Percentiles rank a stretch among this genome's conserved stretches.
Conservation (phyloP, 139 green algal genomes). For the Chlorella sp. region DNA sequence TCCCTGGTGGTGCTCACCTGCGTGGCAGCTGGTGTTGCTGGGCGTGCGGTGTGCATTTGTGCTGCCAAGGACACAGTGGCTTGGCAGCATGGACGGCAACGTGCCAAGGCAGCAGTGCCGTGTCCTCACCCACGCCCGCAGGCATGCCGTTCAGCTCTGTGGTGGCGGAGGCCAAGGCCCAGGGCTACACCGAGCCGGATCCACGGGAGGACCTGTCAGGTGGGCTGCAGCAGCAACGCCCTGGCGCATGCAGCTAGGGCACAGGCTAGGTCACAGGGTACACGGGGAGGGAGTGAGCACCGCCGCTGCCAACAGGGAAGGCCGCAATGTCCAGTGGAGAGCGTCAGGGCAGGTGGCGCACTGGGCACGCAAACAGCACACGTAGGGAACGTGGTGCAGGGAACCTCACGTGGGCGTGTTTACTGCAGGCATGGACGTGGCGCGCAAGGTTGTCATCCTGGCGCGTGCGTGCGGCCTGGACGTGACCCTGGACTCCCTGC, state of each 20-base stretch:
- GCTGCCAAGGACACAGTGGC: neutral
- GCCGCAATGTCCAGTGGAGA: too few relatives aligned
- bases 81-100: neutral
- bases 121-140: neutral
- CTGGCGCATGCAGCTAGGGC: too few relatives aligned
- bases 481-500: slow-evolving; percentile 63
- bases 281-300: too few relatives aligned
- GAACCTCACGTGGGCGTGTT: neutral
- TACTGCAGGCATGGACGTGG: slow-evolving; percentile 87
- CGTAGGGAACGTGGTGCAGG: neutral
- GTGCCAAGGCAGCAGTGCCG: neutral
- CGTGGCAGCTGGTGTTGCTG: too few relatives aligned
- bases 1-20: too few relatives aligned
- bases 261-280: too few relatives aligned
- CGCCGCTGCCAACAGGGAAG: too few relatives aligned
- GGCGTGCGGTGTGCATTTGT: neutral
- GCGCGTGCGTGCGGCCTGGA: slow-evolving; percentile 76
- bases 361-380: neutral
- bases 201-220: slow-evolving; percentile 89
- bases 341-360: too few relatives aligned
- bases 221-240: too few relatives aligned
- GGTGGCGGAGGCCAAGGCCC: slow-evolving; percentile 72
- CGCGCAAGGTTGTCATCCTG: slow-evolving; percentile 89
- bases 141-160: slow-evolving; percentile 63
- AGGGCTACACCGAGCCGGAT: slow-evolving; percentile 96